These are phyloP conservation scores for Globisporangium emineosum DNA, from an alignment of 352 stramenopile genomes.

Conservation along the genomic window DNA sequence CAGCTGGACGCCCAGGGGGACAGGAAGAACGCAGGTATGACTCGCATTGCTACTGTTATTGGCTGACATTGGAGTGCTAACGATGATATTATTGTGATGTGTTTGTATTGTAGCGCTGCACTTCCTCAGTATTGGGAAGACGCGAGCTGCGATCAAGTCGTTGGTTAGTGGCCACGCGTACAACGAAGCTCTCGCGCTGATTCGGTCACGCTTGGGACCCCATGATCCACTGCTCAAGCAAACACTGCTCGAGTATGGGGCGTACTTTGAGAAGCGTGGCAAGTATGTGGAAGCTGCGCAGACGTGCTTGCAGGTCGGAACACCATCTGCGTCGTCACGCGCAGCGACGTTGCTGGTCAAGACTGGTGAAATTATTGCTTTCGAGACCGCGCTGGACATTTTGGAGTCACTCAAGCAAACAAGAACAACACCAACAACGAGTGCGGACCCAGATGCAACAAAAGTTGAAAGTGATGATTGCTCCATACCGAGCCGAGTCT, in stretches of 20 bases:
- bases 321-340: conserved; percentile 18
- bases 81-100: conserved; percentile 1
- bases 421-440: neutral
- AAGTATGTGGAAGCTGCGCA: conserved; percentile 32
- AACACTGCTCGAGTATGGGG: conserved; percentile 35
- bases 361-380: conserved; percentile 23
- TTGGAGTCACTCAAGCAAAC: conserved; percentile 14
- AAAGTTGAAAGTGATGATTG: conserved; percentile 6
- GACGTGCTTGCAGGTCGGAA: conserved; percentile 25
- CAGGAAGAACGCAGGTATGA: conserved; percentile 40
- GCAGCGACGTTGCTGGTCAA: conserved; percentile 33
- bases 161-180: conserved; percentile 38
- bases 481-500: conserved; percentile 36
- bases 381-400: conserved; percentile 34
- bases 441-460: neutral
- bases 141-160: conserved; percentile 41
- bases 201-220: conserved; percentile 36
- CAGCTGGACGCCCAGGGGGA: conserved; percentile 49
- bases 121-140: conserved; percentile 57
- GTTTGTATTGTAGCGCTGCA: conserved; percentile 34
- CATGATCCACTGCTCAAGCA: conserved; percentile 36
- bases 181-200: conserved; percentile 57
- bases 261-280: conserved; percentile 33
- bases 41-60: neutral
- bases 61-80: neutral